A percentile compares a stretch with the other conserved stretches of the same genome.
These are phyloP conservation scores for Anthracocystis setariae DNA, from an alignment of 1,284 basidiomycete genomes.

Conservation along the genomic window DNA sequence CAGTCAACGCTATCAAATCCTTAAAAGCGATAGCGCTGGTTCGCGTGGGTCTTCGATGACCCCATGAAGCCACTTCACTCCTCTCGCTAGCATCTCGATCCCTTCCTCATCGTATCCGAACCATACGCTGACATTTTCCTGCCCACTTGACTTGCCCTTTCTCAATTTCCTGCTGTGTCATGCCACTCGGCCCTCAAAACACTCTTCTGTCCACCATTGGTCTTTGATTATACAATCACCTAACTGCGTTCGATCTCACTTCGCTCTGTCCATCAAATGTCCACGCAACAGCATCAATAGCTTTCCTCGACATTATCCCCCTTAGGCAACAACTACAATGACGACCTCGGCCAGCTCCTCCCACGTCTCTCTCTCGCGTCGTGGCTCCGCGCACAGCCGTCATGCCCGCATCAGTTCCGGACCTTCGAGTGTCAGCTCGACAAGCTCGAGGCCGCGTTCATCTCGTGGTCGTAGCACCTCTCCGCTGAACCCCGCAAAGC, in stretches of 20 bases:
- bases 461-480: constrained; percentile 42
- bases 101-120: constrained; percentile 1
- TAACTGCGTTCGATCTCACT: neutral
- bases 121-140: constrained; percentile 15
- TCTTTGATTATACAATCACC: neutral
- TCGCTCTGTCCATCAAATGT: constrained; percentile 8
- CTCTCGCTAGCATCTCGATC: constrained; percentile 10
- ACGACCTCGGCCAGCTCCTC: constrained; percentile 30
- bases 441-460: constrained; percentile 35
- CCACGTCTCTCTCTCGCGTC: constrained; percentile 27
- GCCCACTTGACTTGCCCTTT: constrained; percentile 5
- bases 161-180: neutral
- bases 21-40: constrained; percentile 18
- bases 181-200: constrained; percentile 14
- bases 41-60: neutral
- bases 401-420: constrained; percentile 26
- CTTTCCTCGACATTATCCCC: neutral
- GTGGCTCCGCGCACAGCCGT: constrained; percentile 29
- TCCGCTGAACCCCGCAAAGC: constrained; percentile 35
- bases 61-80: constrained; percentile 21
- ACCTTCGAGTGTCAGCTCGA: constrained; percentile 32
- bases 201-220: constrained; percentile 10
- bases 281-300: constrained; percentile 18
- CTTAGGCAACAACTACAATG: constrained; percentile 22
- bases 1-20: constrained; percentile 7